Evolutionary conservation across 805 yeast species (phyloP).

Genomic region (Maudiozyma turicensis): DNA sequence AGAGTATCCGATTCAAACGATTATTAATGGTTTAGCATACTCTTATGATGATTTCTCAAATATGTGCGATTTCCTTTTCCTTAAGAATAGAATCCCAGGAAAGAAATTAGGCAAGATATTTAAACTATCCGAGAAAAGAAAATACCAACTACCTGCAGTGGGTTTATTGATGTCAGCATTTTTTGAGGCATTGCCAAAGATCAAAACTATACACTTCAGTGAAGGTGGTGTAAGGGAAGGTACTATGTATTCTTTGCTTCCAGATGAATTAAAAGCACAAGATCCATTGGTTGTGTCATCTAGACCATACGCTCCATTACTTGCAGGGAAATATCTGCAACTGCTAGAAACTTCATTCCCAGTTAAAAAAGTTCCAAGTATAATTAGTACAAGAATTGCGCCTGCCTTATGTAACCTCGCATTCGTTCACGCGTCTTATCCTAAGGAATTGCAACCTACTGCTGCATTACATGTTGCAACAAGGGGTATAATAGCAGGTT

Average conservation of each 20-base stretch:
- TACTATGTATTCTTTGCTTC: conserved; percentile 51
- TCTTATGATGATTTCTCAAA: conserved; percentile 42
- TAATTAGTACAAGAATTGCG: conserved; percentile 48
- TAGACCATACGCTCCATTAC: conserved; percentile 59
- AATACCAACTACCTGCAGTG: conserved; percentile 60
- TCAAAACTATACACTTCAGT: conserved; percentile 55
- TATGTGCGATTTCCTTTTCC: conserved; percentile 41
- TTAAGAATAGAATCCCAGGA: conserved; percentile 41
- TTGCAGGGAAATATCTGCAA: conserved; percentile 46
- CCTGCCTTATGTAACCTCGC: conserved; percentile 68
- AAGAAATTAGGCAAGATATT: conserved; percentile 38
- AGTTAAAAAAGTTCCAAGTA: conserved; percentile 42
- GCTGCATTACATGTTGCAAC: conserved; percentile 66
- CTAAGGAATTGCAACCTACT: conserved; percentile 66
- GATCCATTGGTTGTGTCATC: conserved; percentile 67
- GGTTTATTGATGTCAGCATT: conserved; percentile 55
- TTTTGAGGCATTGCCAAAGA: conserved; percentile 48
- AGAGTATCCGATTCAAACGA: conserved; percentile 58
- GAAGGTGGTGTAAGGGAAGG: conserved; percentile 80
- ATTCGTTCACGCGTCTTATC: conserved; percentile 67
- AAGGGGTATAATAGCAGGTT: conserved; percentile 65
- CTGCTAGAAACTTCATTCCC: conserved; percentile 53
- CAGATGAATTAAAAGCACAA: conserved; percentile 46
- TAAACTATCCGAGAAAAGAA: conserved; percentile 56
- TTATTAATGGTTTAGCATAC: conserved; percentile 60